These are phyloP conservation scores for Coemansia nantahalensis DNA, from an alignment of 192 early-diverging fungal genomes.

Conservation along the genomic window DNA sequence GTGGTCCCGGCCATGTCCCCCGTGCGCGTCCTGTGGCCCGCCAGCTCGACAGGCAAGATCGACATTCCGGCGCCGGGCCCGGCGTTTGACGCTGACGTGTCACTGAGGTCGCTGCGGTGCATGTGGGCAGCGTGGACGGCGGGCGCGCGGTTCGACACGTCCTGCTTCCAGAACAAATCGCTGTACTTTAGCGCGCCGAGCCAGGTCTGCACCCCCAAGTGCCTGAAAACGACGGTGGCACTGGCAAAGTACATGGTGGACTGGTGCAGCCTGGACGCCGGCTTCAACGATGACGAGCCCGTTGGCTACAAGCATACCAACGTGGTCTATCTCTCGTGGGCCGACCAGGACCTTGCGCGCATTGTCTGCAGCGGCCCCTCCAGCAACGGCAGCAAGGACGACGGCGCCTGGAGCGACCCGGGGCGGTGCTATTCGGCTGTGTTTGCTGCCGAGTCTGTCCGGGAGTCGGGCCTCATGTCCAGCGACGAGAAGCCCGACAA, in stretches of 20 bases:
- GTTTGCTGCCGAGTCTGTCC: slow-evolving; percentile 34
- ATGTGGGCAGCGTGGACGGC: slow-evolving; percentile 19
- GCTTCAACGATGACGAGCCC: slow-evolving; percentile 11
- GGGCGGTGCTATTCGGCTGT: slow-evolving; percentile 31
- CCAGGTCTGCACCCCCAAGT: slow-evolving; percentile 26
- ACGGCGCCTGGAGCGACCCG: slow-evolving; percentile 9
- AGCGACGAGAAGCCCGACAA: slow-evolving; percentile 1
- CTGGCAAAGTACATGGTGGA: slow-evolving; percentile 34
- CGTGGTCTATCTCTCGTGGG: slow-evolving; percentile 44
- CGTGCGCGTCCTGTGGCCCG: slow-evolving; percentile 33
- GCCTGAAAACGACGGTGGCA: slow-evolving; percentile 32
- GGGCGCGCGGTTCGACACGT: slow-evolving; percentile 20
- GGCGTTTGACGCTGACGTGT: slow-evolving; percentile 32
- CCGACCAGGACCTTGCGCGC: slow-evolving; percentile 18
- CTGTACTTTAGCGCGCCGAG: slow-evolving; percentile 45
- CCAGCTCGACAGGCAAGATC: slow-evolving; percentile 19
- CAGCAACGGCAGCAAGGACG: not conserved
- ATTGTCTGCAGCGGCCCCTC: slow-evolving; percentile 36
- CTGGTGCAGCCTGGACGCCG: slow-evolving; percentile 20
- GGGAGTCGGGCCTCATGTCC: slow-evolving; percentile 12
- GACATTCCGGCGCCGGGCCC: slow-evolving; percentile 26
- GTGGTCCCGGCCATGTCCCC: not conserved
- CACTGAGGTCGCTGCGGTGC: slow-evolving; percentile 20
- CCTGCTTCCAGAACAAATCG: slow-evolving; percentile 29
- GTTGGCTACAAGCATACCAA: slow-evolving; percentile 47